phyloP scores from a whole-genome alignment of 1,139 yeast species.

The Yamadazyma diddensiae region DNA sequence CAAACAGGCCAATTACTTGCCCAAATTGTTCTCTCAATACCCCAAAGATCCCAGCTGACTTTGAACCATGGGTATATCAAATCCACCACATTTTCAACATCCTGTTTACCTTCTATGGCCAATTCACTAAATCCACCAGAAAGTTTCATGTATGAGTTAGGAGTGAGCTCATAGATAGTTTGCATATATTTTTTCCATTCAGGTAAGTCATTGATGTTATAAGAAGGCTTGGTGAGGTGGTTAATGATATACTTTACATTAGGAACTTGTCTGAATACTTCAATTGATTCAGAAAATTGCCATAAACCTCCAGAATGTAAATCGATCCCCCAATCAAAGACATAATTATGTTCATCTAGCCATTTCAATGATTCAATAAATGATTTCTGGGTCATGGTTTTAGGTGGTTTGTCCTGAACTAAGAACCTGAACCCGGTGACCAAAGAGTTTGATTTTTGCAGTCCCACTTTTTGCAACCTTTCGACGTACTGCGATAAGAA shows the following conservation, averaged over 20 bases:
- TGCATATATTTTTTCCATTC: slow-evolving; percentile 22
- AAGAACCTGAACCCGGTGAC: slow-evolving; percentile 37
- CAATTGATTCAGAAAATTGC: slow-evolving; percentile 33
- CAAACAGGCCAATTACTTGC: slow-evolving; percentile 48
- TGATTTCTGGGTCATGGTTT: slow-evolving; percentile 22
- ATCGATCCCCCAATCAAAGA: slow-evolving; percentile 42
- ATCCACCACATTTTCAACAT: slow-evolving; percentile 13
- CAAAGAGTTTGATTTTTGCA: slow-evolving; percentile 8
- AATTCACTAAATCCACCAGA: slow-evolving; percentile 43
- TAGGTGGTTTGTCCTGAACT: slow-evolving; percentile 36
- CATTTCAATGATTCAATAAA: slow-evolving; percentile 29
- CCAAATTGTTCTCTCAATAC: slow-evolving; percentile 29
- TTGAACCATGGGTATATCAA: slow-evolving; percentile 30
- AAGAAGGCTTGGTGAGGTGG: slow-evolving; percentile 39
- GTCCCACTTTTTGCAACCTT: slow-evolving; percentile 4
- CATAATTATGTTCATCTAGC: slow-evolving; percentile 22
- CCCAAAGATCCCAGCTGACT: slow-evolving; percentile 25
- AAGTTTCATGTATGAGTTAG: slow-evolving; percentile 31
- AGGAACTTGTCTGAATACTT: slow-evolving; percentile 18
- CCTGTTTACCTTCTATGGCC: slow-evolving; percentile 14
- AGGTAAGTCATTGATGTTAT: slow-evolving; percentile 12
- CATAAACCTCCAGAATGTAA: slow-evolving; percentile 32
- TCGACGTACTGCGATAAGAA: slow-evolving; percentile 10
- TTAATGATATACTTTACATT: slow-evolving; percentile 30
- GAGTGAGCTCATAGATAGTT: slow-evolving; percentile 17